phyloP scores from a whole-genome alignment of 768 basidiomycete species.

The Tubosaeta sp. region DNA sequence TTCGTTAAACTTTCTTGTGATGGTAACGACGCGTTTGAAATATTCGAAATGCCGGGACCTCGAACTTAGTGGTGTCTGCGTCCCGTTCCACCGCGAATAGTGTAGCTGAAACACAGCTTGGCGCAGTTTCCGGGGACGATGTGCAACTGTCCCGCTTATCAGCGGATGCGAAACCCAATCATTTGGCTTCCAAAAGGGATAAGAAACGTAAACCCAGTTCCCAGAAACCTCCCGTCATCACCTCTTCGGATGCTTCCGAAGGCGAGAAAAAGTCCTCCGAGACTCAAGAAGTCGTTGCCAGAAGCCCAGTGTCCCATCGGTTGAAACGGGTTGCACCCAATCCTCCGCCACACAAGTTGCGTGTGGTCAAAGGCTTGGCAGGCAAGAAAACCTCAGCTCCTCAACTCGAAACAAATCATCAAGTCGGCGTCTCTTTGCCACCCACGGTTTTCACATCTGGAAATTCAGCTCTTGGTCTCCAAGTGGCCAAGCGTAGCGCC shows the following conservation, averaged over 20 bases:
- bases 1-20: background rate
- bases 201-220: constrained; percentile 23
- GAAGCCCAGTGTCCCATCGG: constrained; percentile 3
- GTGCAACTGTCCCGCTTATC: background rate
- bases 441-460: background rate
- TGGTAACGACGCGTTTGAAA: background rate
- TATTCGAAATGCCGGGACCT: background rate
- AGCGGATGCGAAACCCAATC: background rate
- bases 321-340: constrained; percentile 11
- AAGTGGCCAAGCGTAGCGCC: background rate
- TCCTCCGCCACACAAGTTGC: background rate
- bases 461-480: background rate
- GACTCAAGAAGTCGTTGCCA: background rate
- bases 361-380: background rate
- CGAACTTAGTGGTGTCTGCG: background rate
- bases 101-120: background rate
- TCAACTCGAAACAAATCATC: background rate
- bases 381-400: background rate
- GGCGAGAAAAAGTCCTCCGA: constrained; percentile 13
- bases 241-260: constrained; percentile 20
- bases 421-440: background rate
- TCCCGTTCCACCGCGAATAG: background rate
- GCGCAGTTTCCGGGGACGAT: background rate
- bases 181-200: background rate
- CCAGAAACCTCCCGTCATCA: constrained; percentile 16